These are phyloP conservation scores for Crithidia acanthocephali DNA, from an alignment of 208 protist genomes.

Conservation along the genomic window DNA sequence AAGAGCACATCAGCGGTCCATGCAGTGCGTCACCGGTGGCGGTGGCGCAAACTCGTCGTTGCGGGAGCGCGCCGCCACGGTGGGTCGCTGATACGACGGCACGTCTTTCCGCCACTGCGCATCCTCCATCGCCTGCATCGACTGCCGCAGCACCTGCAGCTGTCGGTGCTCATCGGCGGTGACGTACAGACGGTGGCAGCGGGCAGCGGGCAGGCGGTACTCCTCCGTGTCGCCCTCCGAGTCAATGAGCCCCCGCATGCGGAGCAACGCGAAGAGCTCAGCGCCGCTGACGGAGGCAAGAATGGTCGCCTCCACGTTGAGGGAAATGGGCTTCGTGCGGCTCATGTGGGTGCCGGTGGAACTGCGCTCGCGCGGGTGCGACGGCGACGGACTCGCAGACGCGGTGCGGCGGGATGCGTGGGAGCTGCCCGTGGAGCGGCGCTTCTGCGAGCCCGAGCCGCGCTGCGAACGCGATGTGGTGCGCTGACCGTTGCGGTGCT, in stretches of 20 bases:
- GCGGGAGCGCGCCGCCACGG: constrained; percentile 25
- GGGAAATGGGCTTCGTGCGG: constrained; percentile 24
- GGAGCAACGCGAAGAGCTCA: constrained; percentile 78
- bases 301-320: constrained; percentile 46
- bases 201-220: constrained; percentile 42
- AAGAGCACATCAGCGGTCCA: constrained; percentile 11
- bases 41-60: constrained; percentile 25
- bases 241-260: constrained; percentile 74
- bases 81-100: constrained; percentile 34
- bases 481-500: too few relatives aligned
- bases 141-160: constrained; percentile 60
- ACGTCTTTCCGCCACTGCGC: constrained; percentile 9
- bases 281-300: constrained; percentile 63
- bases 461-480: background rate
- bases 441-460: background rate
- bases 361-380: constrained; percentile 15
- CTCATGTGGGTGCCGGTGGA: background rate
- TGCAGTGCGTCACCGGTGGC: constrained; percentile 18
- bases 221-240: constrained; percentile 70
- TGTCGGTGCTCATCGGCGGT: constrained; percentile 66
- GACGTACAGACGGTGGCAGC: constrained; percentile 72
- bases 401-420: background rate
- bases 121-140: constrained; percentile 25
- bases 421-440: background rate
- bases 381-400: constrained; percentile 8